Evolutionary conservation across 2,329 filamentous ascomycete species (phyloP), one percentile per base, ranked within the genome.

Genomic region (Harringtonia lauricola): DNA sequence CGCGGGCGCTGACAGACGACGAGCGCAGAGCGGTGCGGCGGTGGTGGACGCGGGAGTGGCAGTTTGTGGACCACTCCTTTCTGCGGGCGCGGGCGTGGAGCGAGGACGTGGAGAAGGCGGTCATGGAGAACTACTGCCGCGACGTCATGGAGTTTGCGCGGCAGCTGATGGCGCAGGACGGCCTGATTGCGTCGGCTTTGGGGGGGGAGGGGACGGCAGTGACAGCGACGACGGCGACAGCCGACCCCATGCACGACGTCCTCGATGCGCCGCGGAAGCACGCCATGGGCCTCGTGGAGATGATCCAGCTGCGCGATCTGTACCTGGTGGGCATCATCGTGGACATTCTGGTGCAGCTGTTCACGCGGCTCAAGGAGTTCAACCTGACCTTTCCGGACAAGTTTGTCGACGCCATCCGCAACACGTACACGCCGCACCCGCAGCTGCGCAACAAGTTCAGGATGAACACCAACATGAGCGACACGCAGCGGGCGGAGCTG

Each of bases 71-170:
- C 35, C 81, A 83, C 44, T 85, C 90, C 15, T 95, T 95, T 55
- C 71, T 79, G 35, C 79, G 82, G 47, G 94, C 89, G 3, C 88
- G 95, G 57, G 66, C 68, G 12, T 98, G 92, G 92, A 87, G 86
- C 50, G 67, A 76, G 14, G 74, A 74, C 4, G 47, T 50, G 2
- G 81, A 90, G 41, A 92, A 87, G 57, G 64, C 70, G 18, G 70
- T 77, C 43, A 89, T 98, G 86, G 82, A 88, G 54, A 81, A 95
- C 45, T 95, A 96, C 55, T 95, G 89, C 57, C 81, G 92, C 51
- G 87, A 95, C 57, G 85, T 86, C 14, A 98, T 98, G 77, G 87
- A 96, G 54, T 85, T 95, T 56, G 89, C 90, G 1, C 86, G 94
- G 56, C 74, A 76, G 30, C 72, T 95, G 2, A 85, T 96, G 56